A percentile compares a stretch with the other conserved stretches of the same genome.
phyloP scores from a whole-genome alignment of 106 monocot genomes.

The Gastrodia elata region DNA sequence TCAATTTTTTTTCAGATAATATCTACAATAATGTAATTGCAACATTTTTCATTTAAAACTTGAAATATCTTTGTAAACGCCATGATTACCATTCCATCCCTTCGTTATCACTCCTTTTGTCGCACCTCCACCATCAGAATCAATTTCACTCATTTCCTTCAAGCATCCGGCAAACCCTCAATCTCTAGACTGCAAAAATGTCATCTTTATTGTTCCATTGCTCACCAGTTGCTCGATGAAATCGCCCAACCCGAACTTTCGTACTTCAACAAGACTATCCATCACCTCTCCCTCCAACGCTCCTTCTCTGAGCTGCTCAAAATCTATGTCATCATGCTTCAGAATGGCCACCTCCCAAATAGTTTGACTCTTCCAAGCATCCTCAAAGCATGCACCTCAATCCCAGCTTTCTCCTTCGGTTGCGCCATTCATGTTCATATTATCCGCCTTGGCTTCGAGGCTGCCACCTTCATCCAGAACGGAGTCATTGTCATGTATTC shows the following conservation, averaged over 20 bases:
- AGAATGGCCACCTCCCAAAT: conserved; percentile 13
- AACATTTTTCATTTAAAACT: too few relatives aligned
- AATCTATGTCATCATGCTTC: conserved; percentile 17
- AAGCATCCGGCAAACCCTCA: conserved; percentile 10
- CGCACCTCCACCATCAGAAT: background rate
- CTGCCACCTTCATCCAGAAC: conserved; percentile 43
- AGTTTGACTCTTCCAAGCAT: conserved; percentile 38
- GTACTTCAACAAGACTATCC: conserved; percentile 34
- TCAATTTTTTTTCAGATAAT: too few relatives aligned
- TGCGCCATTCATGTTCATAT: conserved; percentile 40
- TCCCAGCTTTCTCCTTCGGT: conserved; percentile 9
- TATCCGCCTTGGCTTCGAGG: conserved; percentile 24
- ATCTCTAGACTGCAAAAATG: background rate
- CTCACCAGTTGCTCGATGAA: conserved; percentile 42
- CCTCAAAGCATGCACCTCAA: conserved; percentile 32
- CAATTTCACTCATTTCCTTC: background rate
- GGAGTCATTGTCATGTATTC: conserved; percentile 54
- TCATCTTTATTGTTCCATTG: conserved; percentile 12
- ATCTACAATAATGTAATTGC: too few relatives aligned
- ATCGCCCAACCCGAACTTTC: conserved; percentile 26
- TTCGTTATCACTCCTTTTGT: conserved; percentile 6
- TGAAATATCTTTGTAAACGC: background rate
- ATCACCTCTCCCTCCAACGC: conserved; percentile 17
- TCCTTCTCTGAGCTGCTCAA: conserved; percentile 16
- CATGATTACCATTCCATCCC: conserved; percentile 1